Percentiles rank a stretch among this genome's conserved stretches.
Conservation (phyloP, 164 flowering plant genomes). For the Nelumbo lutea region DNA sequence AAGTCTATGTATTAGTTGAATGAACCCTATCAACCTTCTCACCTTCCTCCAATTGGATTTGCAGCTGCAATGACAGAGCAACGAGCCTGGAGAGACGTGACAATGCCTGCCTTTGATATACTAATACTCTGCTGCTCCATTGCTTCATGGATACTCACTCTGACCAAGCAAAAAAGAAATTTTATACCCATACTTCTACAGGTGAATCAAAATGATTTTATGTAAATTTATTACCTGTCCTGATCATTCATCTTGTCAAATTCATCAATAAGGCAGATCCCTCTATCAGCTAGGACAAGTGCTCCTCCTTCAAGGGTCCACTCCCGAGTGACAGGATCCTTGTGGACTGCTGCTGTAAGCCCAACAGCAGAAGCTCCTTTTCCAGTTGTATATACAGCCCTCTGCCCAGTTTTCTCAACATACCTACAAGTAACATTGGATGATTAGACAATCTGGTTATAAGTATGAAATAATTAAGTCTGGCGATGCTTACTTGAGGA, state of each 20-base stretch:
- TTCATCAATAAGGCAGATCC: slow-evolving; percentile 96
- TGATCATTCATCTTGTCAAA: slow-evolving; percentile 99
- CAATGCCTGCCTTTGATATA: slow-evolving; percentile 97
- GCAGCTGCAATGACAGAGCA: slow-evolving; percentile 99
- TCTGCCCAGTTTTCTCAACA: slow-evolving; percentile 95
- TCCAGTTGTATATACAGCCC: slow-evolving; percentile 97
- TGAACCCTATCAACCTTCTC: slow-evolving; percentile 3
- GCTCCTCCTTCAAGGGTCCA: slow-evolving; percentile 99
- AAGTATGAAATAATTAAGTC: not conserved
- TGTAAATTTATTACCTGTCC: slow-evolving; percentile 53
- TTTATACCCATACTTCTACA: not conserved
- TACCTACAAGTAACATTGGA: slow-evolving; percentile 39
- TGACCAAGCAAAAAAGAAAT: slow-evolving; percentile 19
- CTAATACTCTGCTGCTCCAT: slow-evolving; percentile 99
- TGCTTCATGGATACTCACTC: slow-evolving; percentile 99
- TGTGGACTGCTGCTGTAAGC: slow-evolving; percentile 96
- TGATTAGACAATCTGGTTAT: not conserved
- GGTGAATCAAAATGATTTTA: not conserved
- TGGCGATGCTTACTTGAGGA: slow-evolving; percentile 66
- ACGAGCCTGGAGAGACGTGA: slow-evolving; percentile 97
- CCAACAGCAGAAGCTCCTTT: slow-evolving; percentile 99
- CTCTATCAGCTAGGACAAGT: slow-evolving; percentile 93
- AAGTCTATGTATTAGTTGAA: too few species aligned
- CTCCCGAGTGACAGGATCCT: slow-evolving; percentile 94
- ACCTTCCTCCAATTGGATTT: slow-evolving; percentile 98